These are phyloP conservation scores for Cercis canadensis DNA, from an alignment of 306 rosid genomes.

Conservation along the genomic window DNA sequence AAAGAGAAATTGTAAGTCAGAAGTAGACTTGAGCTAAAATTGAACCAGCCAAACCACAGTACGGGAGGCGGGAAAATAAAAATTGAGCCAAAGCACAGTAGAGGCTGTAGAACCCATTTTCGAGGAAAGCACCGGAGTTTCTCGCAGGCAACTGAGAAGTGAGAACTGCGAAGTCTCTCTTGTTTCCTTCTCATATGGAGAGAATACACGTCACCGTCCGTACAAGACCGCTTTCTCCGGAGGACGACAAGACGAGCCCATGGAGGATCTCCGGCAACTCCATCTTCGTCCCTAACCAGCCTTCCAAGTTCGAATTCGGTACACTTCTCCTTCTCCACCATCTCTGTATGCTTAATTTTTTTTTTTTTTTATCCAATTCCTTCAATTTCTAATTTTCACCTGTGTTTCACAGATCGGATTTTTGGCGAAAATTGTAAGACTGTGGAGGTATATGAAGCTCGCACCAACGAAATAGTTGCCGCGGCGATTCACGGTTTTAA, in stretches of 20 bases:
- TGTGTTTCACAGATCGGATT: slow-evolving; percentile 56
- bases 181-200: slow-evolving; percentile 55
- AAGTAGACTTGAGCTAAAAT: too few species aligned
- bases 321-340: slow-evolving; percentile 9
- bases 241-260: slow-evolving; percentile 69
- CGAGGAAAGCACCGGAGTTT: too few species aligned
- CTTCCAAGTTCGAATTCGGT: slow-evolving; percentile 85
- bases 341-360: not conserved
- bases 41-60: too few species aligned
- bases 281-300: slow-evolving; percentile 63
- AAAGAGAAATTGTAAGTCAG: too few species aligned
- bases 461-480: slow-evolving; percentile 72
- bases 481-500: slow-evolving; percentile 93
- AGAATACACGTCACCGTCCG: slow-evolving; percentile 85
- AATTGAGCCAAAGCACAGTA: too few species aligned
- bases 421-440: slow-evolving; percentile 68
- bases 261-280: slow-evolving; percentile 83
- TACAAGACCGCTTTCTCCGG: slow-evolving; percentile 74
- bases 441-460: slow-evolving; percentile 66
- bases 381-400: not conserved
- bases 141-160: too few species aligned
- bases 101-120: not conserved
- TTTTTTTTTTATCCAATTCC: not conserved
- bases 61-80: too few species aligned
- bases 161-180: not conserved